phyloP scores from a whole-genome alignment of 2,329 filamentous ascomycete genomes.

The Mariannaea elegans region DNA sequence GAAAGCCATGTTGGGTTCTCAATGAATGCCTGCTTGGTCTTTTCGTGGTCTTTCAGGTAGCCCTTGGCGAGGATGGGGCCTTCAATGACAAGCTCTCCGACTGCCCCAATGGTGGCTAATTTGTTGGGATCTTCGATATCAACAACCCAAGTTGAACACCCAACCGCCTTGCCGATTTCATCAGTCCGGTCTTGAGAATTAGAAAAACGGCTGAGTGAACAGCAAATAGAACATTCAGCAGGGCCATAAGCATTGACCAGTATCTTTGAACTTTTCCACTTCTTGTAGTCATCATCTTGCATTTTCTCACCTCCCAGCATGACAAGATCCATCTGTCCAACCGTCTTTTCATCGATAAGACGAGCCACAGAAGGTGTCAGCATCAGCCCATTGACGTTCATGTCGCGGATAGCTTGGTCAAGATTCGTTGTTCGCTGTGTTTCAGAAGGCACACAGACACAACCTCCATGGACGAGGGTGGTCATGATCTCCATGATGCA shows the following conservation, averaged over 20 bases:
- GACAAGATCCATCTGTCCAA: conserved; percentile 10
- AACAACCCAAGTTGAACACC: conserved; percentile 28
- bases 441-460: conserved; percentile 30
- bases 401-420: conserved; percentile 12
- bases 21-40: conserved; percentile 35
- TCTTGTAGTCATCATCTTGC: conserved; percentile 2
- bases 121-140: conserved; percentile 28
- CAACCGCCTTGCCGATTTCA: conserved; percentile 11
- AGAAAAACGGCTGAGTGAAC: conserved; percentile 3
- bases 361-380: conserved; percentile 26
- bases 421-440: conserved; percentile 26
- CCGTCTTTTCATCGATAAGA: conserved; percentile 3
- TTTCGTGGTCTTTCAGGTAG: conserved; percentile 51
- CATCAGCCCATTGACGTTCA: conserved; percentile 17
- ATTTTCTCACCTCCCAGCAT: neutral
- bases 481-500: conserved; percentile 26
- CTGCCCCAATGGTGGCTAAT: conserved; percentile 34
- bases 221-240: conserved; percentile 18
- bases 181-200: conserved; percentile 1
- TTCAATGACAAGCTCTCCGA: conserved; percentile 47
- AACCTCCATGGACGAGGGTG: conserved; percentile 23
- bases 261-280: conserved; percentile 9
- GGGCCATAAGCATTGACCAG: conserved; percentile 24
- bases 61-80: conserved; percentile 53
- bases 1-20: neutral